A percentile compares a stretch with the other conserved stretches of the same genome.
These are phyloP conservation scores for Boeremia lycopersici DNA, from an alignment of 2,329 filamentous ascomycete species.

Conservation along the genomic window DNA sequence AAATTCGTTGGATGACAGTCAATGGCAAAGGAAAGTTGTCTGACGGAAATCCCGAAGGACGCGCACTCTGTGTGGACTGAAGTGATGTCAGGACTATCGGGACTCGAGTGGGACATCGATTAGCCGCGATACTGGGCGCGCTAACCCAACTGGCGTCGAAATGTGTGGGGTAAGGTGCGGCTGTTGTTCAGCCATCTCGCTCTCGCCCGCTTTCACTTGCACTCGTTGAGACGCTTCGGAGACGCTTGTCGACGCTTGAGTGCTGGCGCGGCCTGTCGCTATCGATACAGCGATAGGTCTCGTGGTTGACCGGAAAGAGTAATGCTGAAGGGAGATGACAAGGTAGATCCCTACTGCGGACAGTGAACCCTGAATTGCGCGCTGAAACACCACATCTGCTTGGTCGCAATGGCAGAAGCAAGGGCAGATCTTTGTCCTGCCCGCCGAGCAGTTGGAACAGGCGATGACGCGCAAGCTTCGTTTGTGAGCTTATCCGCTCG, in stretches of 20 bases:
- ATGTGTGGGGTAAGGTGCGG: conserved; percentile 17
- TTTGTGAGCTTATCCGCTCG: conserved; percentile 5
- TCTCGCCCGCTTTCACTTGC: conserved; percentile 9
- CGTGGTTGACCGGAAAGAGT: conserved; percentile 2
- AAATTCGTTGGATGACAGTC: neutral
- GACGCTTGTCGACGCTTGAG: conserved; percentile 15
- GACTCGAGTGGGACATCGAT: conserved; percentile 9
- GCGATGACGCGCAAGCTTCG: conserved; percentile 12
- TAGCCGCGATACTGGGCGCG: conserved; percentile 14
- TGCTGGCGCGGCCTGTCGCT: conserved; percentile 12
- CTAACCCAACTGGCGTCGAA: neutral
- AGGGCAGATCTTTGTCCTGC: conserved; percentile 1
- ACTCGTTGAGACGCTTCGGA: conserved; percentile 18
- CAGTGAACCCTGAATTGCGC: conserved; percentile 8
- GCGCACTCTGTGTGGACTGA: conserved; percentile 12
- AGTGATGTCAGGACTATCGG: conserved; percentile 19
- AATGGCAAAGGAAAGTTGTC: neutral
- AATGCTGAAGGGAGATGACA: conserved; percentile 1
- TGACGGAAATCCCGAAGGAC: conserved; percentile 4
- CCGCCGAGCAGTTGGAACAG: neutral
- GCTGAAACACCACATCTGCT: conserved; percentile 10
- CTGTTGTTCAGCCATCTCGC: conserved; percentile 12
- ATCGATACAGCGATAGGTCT: conserved; percentile 13
- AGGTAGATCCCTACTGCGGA: conserved; percentile 4
- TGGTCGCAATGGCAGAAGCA: neutral